Evolutionary conservation across 495 filamentous ascomycete species (phyloP).

Genomic region (Stereocaulon alpinum): DNA sequence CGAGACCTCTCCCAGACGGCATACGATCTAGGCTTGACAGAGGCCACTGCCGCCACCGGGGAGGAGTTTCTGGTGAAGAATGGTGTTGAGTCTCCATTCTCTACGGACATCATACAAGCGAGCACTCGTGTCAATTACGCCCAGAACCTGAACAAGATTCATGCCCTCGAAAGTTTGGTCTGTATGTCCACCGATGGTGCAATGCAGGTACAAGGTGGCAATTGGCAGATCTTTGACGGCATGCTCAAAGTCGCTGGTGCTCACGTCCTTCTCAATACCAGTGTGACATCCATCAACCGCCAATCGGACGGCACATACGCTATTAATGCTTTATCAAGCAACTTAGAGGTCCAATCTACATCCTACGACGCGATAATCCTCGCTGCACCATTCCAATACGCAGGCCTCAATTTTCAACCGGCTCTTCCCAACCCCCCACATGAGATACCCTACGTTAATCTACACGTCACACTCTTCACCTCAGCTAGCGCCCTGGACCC

Average conservation of each 20-base stretch:
- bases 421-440: slow-evolving; percentile 40
- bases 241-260: slow-evolving; percentile 62
- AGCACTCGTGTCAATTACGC: slow-evolving; percentile 93
- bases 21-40: slow-evolving; percentile 52
- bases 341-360: slow-evolving; percentile 7
- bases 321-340: slow-evolving; percentile 28
- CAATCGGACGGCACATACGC: slow-evolving; percentile 39
- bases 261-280: slow-evolving; percentile 54
- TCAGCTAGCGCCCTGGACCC: slow-evolving; percentile 60
- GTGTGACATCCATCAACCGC: slow-evolving; percentile 50
- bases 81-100: slow-evolving; percentile 49
- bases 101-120: slow-evolving; percentile 81
- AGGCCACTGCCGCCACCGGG: slow-evolving; percentile 59
- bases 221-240: slow-evolving; percentile 85
- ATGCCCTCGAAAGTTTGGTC: slow-evolving; percentile 88
- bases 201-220: slow-evolving; percentile 69
- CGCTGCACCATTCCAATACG: slow-evolving; percentile 65
- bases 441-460: slow-evolving; percentile 65
- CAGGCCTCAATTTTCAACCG: slow-evolving; percentile 48
- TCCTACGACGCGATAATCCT: slow-evolving; percentile 72
- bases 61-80: slow-evolving; percentile 59
- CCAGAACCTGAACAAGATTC: slow-evolving; percentile 72
- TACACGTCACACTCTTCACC: slow-evolving; percentile 85
- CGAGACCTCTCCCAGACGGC: slow-evolving; percentile 56
- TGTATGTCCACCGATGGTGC: slow-evolving; percentile 86